Evolutionary conservation across 306 rosid genomes (phyloP).

Genomic region (Phaseolus lunatus): DNA sequence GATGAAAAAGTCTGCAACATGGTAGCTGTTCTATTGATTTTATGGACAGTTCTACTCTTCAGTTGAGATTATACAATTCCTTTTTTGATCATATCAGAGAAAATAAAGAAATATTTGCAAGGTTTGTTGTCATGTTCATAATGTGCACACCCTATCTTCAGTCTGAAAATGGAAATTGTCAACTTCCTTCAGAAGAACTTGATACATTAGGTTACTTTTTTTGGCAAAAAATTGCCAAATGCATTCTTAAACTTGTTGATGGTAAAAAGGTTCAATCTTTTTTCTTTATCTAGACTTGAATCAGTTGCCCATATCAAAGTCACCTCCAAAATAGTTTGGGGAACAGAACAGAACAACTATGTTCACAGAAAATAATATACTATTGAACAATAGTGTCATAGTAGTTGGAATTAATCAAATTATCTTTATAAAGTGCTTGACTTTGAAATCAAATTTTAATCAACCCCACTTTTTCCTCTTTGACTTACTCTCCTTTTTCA

Average conservation of each 20-base stretch:
- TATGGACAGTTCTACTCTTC: neutral
- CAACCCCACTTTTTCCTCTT: neutral
- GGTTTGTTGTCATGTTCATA: conserved; percentile 11
- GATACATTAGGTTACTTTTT: neutral
- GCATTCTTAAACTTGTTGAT: neutral
- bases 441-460: conserved; percentile 16
- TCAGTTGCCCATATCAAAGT: neutral
- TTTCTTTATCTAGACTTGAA: neutral
- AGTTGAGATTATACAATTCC: conserved; percentile 19
- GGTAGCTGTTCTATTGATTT: neutral
- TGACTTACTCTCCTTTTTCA: neutral
- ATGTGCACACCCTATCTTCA: neutral
- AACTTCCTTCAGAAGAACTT: neutral
- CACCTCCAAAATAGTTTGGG: neutral
- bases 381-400: conserved; percentile 7
- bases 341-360: neutral
- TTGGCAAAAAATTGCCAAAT: neutral
- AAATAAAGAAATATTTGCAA: conserved; percentile 6
- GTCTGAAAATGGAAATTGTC: neutral
- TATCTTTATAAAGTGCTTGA: conserved; percentile 1
- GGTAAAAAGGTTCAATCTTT: neutral
- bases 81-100: conserved; percentile 9
- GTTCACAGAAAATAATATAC: neutral
- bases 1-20: neutral
- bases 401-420: neutral